Evolutionary conservation across 805 yeast genomes (phyloP).

Genomic region (Saccharomycopsis synnaedendra): DNA sequence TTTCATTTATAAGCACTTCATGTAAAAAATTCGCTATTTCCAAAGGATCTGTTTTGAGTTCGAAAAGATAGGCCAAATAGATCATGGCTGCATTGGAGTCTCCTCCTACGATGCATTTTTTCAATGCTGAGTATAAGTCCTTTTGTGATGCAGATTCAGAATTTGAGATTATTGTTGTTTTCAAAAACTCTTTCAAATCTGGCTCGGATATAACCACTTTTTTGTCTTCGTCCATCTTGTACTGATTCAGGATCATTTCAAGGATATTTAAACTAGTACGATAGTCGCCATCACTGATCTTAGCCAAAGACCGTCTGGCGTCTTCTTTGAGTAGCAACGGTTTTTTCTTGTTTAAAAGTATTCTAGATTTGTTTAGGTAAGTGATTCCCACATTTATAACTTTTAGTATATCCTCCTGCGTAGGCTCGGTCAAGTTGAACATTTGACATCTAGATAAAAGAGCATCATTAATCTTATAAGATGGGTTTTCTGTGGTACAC

Average conservation of each 20-base stretch:
- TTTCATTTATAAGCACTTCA: constrained; percentile 86
- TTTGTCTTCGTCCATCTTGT: constrained; percentile 7
- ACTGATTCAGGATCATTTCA: constrained; percentile 38
- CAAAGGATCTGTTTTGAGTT: constrained; percentile 87
- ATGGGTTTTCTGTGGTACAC: constrained; percentile 94
- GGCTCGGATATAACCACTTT: constrained; percentile 4
- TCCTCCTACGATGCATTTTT: constrained; percentile 81
- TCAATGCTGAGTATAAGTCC: constrained; percentile 66
- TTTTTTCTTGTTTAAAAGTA: constrained; percentile 3
- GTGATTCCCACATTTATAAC: constrained; percentile 50
- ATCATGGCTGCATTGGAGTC: constrained; percentile 84
- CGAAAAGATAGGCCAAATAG: constrained; percentile 77
- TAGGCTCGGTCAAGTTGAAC: constrained; percentile 52
- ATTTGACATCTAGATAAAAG: constrained; percentile 77
- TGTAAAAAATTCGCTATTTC: constrained; percentile 87
- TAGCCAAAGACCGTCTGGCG: constrained; percentile 56
- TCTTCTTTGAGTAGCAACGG: constrained; percentile 27
- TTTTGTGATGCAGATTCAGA: neutral
- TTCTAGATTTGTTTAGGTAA: constrained; percentile 35
- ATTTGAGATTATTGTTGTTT: constrained; percentile 72
- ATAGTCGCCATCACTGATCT: constrained; percentile 79
- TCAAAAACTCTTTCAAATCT: constrained; percentile 24
- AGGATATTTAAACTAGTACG: constrained; percentile 70
- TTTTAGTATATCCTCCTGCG: constrained; percentile 33
- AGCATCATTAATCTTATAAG: constrained; percentile 73